Conservation (phyloP, 768 basidiomycete genomes). For the Mrakia blollopis region DNA sequence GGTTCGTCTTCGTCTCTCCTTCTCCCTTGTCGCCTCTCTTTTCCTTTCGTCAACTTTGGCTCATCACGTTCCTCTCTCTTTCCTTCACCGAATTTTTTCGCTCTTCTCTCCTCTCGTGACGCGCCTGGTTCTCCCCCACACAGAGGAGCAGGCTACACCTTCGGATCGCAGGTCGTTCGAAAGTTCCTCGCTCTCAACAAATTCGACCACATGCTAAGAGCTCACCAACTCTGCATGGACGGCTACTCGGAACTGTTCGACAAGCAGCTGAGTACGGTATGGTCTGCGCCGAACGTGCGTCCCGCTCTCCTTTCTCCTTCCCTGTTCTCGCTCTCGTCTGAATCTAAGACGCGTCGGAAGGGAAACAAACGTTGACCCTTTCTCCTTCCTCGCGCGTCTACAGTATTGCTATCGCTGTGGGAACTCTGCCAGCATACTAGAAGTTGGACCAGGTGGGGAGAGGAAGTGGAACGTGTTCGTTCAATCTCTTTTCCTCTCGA, state of each 20-base stretch:
- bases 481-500: background rate
- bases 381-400: background rate
- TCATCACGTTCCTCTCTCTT: background rate
- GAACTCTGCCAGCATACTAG: slow-evolving; percentile 91
- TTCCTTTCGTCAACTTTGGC: background rate
- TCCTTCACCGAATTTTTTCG: too few species aligned
- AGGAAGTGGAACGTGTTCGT: slow-evolving; percentile 82
- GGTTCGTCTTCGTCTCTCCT: slow-evolving; percentile 53
- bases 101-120: background rate
- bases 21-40: background rate
- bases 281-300: slow-evolving; percentile 83
- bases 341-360: background rate
- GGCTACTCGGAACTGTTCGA: slow-evolving; percentile 97
- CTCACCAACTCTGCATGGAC: slow-evolving; percentile 99
- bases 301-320: background rate
- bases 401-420: slow-evolving; percentile 60
- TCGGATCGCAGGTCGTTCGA: slow-evolving; percentile 90
- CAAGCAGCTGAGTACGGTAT: slow-evolving; percentile 91
- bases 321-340: background rate
- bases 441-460: slow-evolving; percentile 78
- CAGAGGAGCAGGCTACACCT: slow-evolving; percentile 97
- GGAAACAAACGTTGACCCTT: too few species aligned
- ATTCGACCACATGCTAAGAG: slow-evolving; percentile 95
- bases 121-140: too few species aligned
- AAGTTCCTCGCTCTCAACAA: slow-evolving; percentile 94